Evolutionary conservation across 208 protist species (phyloP).

Genomic region (Strigomonas culicis): DNA sequence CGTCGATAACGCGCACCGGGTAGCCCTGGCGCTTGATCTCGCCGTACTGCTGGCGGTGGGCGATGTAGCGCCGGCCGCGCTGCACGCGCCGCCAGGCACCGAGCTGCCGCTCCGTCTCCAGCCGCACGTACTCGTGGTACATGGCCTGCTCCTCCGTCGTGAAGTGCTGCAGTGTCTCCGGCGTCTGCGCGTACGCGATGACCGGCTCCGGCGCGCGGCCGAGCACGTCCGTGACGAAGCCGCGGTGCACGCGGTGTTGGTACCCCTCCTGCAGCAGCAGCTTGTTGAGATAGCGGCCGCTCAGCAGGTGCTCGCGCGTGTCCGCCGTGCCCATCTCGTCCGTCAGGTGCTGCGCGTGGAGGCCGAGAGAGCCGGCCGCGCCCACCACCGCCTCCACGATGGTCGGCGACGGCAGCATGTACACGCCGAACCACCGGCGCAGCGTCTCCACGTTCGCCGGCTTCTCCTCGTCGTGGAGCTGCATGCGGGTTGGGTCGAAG

Average conservation of each 20-base stretch:
- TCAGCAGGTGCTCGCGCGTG: constrained; percentile 81
- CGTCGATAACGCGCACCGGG: constrained; percentile 59
- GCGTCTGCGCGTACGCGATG: constrained; percentile 61
- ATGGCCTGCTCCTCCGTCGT: constrained; percentile 66
- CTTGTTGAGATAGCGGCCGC: constrained; percentile 75
- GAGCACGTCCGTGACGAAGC: constrained; percentile 43
- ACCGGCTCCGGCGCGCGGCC: constrained; percentile 72
- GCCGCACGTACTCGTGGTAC: constrained; percentile 77
- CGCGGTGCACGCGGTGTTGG: constrained; percentile 57
- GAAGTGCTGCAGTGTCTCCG: constrained; percentile 68
- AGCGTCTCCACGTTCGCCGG: constrained; percentile 62
- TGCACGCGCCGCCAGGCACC: constrained; percentile 45
- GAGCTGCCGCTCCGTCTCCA: constrained; percentile 56
- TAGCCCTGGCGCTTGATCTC: constrained; percentile 44
- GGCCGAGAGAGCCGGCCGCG: constrained; percentile 25
- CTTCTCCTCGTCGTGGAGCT: constrained; percentile 61
- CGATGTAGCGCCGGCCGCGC: constrained; percentile 56
- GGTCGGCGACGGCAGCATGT: constrained; percentile 80
- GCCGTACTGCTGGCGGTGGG: constrained; percentile 68
- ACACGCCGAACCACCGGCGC: constrained; percentile 84
- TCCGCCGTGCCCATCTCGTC: constrained; percentile 65
- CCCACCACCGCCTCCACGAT: constrained; percentile 60
- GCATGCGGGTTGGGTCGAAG: constrained; percentile 50
- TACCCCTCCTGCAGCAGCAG: constrained; percentile 66
- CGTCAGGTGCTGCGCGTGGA: constrained; percentile 52